These are phyloP conservation scores for Nigrospora oryzae DNA, from an alignment of 2,329 filamentous ascomycete species.

Conservation along the genomic window DNA sequence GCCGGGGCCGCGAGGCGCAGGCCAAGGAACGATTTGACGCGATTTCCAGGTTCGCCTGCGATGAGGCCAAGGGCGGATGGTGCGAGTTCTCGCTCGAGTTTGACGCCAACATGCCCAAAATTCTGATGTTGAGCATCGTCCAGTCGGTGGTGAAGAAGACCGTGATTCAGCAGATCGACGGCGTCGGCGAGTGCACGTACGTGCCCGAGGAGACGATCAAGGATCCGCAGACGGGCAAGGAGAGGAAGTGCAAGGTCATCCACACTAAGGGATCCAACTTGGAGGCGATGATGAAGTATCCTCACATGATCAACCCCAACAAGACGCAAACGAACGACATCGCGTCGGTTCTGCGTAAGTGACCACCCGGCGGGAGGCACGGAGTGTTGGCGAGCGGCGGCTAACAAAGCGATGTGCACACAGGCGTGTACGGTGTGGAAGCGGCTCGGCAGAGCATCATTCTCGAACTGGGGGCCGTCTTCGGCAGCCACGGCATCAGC, in stretches of 20 bases:
- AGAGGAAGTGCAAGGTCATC: conserved; percentile 47
- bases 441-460: conserved; percentile 84
- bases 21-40: conserved; percentile 57
- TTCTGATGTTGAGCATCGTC: conserved; percentile 86
- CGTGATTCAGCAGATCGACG: conserved; percentile 78
- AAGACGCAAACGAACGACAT: conserved; percentile 89
- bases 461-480: conserved; percentile 76
- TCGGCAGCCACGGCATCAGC: conserved; percentile 81
- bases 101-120: conserved; percentile 70
- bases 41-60: conserved; percentile 71
- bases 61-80: conserved; percentile 63
- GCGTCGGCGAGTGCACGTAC: conserved; percentile 64
- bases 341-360: conserved; percentile 60
- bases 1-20: conserved; percentile 49
- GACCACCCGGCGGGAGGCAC: too few species aligned
- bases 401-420: too few species aligned
- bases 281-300: conserved; percentile 80
- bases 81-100: conserved; percentile 82
- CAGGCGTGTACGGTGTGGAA: conserved; percentile 75
- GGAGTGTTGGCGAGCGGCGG: too few species aligned
- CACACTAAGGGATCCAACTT: conserved; percentile 83
- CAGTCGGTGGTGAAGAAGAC: conserved; percentile 71
- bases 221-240: conserved; percentile 37
- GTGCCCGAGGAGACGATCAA: conserved; percentile 49
- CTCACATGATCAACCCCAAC: conserved; percentile 79